Base-by-base conservation (phyloP, 78 protist species). In the Dictyostelium citrinum region DNA sequence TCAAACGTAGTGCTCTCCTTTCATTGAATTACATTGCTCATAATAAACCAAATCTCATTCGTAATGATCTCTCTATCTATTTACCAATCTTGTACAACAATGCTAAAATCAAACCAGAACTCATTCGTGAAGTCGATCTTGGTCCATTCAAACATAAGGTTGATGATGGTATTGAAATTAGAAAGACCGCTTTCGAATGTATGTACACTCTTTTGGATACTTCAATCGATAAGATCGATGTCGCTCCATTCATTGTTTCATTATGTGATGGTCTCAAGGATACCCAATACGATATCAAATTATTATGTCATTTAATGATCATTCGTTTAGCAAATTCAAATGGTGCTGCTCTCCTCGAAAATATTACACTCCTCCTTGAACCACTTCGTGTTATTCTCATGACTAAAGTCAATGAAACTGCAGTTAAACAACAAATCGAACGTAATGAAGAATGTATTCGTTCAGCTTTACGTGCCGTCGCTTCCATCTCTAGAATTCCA, bases 121-220 rank as follows among this genome's bases (percentile, higher is more conserved):
- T 97, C 79, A 97, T 97, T n/a, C 95, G 97, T 68, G 81, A 80
- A 49, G 98, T 98, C 43, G 86, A 95, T 84, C 93, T 98, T 71
- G 99, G 99, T 10, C 99, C 99, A 17, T 98, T 98, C 95, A 98
- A 83, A 96, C 99, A 97, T 93, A 71, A n/a, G 24, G 97, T 98
- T 39, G 99, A 98, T 93, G 98, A 97, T 45, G 99, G 99, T 29
- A 93, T 98, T 45, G 99, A 98, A 79, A 67, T 95, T 7, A 83
- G 93, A 61, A 90, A 90, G 49, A 97, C 97, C 3, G 98, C 98
- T 10, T 98, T 77, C 41, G 99, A 98, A 86, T 96, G 98, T 79
- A 90, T 98, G 97, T 97, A 97, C 91, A 96, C 98, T 17, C 78
- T 98, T 11, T 90, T 98, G 61, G 98, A 96, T 20, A 78, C 91